These are phyloP conservation scores for Tolypocladium nubicola DNA, from an alignment of 2,329 filamentous ascomycete genomes.

Conservation along the genomic window DNA sequence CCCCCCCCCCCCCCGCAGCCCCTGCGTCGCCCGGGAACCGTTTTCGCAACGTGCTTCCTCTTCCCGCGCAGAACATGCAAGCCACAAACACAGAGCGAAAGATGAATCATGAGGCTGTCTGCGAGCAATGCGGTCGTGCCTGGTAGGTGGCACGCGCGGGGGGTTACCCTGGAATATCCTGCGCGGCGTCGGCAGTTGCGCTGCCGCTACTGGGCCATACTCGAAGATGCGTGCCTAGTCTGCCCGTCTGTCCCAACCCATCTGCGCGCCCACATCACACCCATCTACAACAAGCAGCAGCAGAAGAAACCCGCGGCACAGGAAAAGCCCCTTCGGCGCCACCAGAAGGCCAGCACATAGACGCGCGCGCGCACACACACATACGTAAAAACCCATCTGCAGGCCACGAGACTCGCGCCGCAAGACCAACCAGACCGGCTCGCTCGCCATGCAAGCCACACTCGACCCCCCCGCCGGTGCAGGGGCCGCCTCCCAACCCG, in stretches of 20 bases:
- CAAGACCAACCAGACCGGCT: background rate
- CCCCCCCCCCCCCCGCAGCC: background rate
- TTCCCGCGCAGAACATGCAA: background rate
- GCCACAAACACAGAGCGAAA: background rate
- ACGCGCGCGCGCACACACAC: too few species aligned
- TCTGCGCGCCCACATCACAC: too few species aligned
- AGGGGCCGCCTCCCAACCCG: background rate
- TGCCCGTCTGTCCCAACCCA: background rate
- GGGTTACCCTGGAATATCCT: background rate
- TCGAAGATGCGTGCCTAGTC: background rate
- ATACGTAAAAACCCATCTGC: background rate
- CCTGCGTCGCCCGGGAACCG: background rate
- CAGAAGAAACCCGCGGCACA: background rate
- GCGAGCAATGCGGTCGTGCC: background rate
- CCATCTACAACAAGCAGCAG: background rate
- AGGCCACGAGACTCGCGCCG: background rate
- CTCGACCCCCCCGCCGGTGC: background rate
- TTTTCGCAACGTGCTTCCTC: background rate
- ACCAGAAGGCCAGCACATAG: background rate
- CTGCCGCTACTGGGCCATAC: background rate
- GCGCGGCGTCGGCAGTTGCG: background rate
- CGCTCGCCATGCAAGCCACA: background rate
- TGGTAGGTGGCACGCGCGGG: background rate
- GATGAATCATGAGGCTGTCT: background rate
- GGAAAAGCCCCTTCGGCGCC: background rate